Percentiles rank a stretch among this genome's conserved stretches.
These are phyloP conservation scores for Heracleum sosnowskyi DNA, from an alignment of 129 eudicot genomes.

Conservation along the genomic window DNA sequence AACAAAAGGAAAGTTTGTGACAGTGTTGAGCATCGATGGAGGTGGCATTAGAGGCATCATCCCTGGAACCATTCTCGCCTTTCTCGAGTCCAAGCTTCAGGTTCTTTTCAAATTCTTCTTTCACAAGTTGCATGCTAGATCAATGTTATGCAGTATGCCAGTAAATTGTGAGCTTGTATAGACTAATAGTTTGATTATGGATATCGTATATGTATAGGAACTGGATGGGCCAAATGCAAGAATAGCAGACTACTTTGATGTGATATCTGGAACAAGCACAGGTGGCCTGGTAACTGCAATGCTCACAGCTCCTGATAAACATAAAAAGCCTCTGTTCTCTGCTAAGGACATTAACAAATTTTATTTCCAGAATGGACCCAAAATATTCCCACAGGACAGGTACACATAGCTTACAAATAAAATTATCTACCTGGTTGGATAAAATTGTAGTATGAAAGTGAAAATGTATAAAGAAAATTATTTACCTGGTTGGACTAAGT, in stretches of 20 bases:
- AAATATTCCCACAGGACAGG: slow-evolving; percentile 53
- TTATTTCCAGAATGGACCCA: slow-evolving; percentile 47
- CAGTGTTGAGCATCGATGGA: slow-evolving; percentile 62
- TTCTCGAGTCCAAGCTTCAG: slow-evolving; percentile 70
- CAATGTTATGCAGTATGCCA: background rate
- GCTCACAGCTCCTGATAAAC: slow-evolving; percentile 53
- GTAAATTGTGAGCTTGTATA: background rate
- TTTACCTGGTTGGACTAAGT: no score
- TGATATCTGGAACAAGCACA: slow-evolving; percentile 73
- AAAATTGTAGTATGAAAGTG: no score
- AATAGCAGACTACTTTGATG: slow-evolving; percentile 73
- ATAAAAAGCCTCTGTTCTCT: slow-evolving; percentile 48
- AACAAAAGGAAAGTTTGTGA: slow-evolving; percentile 22
- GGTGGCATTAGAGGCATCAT: slow-evolving; percentile 76
- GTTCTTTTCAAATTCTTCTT: slow-evolving; percentile 2
- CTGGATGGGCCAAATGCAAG: slow-evolving; percentile 59
- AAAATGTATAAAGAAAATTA: no score
- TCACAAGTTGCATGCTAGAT: background rate
- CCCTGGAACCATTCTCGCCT: slow-evolving; percentile 46
- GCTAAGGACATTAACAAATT: slow-evolving; percentile 47
- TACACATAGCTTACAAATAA: background rate
- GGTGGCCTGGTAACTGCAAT: slow-evolving; percentile 67
- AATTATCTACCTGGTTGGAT: no score
- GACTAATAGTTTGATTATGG: background rate
- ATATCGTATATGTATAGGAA: slow-evolving; percentile 25